Evolutionary conservation across 345 rosid genomes (phyloP), one percentile per base, ranked within the genome.

Genomic region (Pistacia vera): DNA sequence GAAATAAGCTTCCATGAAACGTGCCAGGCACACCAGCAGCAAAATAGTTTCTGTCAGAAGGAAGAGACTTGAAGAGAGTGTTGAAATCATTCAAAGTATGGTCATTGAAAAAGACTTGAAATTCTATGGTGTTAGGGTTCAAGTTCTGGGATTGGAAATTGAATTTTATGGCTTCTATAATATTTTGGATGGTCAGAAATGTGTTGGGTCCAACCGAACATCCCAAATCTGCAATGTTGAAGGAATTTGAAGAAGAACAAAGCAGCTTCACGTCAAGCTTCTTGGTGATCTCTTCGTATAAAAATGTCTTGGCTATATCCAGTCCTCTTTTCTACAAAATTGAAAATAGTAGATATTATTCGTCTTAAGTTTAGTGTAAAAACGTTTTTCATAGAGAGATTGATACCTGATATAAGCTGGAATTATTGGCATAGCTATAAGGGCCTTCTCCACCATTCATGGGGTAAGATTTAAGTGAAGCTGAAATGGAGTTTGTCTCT

Each of bases 1-100:
- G 81, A 63, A 78, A 68, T 8, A 78, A 51, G n/a, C 77, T 57
- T 46, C 73, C 77, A 1, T 66, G 4, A 60, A 78, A 66, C 4
- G 73, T 46, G 18, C 81, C 81, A 0, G 81, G 81, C 35, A 60
- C 81, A 1, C 62, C 77, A 14, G 36, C 11, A 0, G 61, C 41
- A 4, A 9, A 38, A 52, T 57, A 76, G 14, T 16, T 25, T 57
- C 69, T 46, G 5, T 25, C 25, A 25, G 28, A 2, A 3, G 79
- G 68, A 18, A 49, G 74, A n/a, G 48, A 25, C 44, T 62, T 20
- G 74, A 76, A 68, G 22, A 60, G 62, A 51, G 22, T 46, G 52
- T 49, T 61, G 64, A 61, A 61, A 25, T 61, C 16, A 11, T 30
- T 61, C 17, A 28, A 30, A 11, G 38, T 30, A 33, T 61, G 64